Percentiles rank a stretch among this genome's conserved stretches.
phyloP scores from a whole-genome alignment of 768 basidiomycete species.

The Mycena latifolia region DNA sequence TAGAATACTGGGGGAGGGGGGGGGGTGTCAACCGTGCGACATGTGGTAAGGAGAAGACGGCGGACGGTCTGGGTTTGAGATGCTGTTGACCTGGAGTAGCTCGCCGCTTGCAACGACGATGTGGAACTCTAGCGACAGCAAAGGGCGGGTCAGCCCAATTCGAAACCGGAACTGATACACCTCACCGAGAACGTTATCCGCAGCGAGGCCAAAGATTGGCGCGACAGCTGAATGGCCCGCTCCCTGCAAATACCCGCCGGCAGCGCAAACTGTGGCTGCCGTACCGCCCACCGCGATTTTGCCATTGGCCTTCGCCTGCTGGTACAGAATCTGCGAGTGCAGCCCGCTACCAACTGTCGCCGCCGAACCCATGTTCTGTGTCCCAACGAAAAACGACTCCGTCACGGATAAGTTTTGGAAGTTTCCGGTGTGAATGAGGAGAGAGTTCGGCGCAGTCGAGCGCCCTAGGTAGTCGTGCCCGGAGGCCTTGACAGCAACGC shows the following conservation, averaged over 20 bases:
- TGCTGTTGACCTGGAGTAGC: slow-evolving; percentile 41
- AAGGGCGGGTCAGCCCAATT: background rate
- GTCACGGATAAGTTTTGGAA: slow-evolving; percentile 48
- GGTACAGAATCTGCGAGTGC: slow-evolving; percentile 37
- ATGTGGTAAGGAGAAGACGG: background rate
- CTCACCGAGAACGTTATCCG: slow-evolving; percentile 43
- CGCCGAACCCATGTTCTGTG: slow-evolving; percentile 36
- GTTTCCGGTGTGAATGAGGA: slow-evolving; percentile 22
- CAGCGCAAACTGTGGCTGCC: slow-evolving; percentile 39
- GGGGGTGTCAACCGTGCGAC: background rate
- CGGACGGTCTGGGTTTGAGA: slow-evolving; percentile 42
- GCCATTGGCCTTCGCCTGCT: slow-evolving; percentile 35
- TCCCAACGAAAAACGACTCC: slow-evolving; percentile 37
- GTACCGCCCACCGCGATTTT: slow-evolving; percentile 43
- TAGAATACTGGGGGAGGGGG: slow-evolving; percentile 46
- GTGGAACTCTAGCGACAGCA: slow-evolving; percentile 38
- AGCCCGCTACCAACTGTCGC: slow-evolving; percentile 44
- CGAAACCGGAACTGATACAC: background rate
- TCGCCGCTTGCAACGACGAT: slow-evolving; percentile 47
- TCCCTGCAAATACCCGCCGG: slow-evolving; percentile 47
- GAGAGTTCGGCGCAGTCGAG: background rate
- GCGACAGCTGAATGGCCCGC: slow-evolving; percentile 45
- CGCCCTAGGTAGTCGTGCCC: slow-evolving; percentile 2
- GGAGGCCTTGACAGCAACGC: background rate
- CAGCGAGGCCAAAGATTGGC: slow-evolving; percentile 41